A percentile compares a stretch with the other conserved stretches of the same genome.
These are phyloP conservation scores for Petrea volubilis DNA, from an alignment of 257 asterid genomes.

Conservation along the genomic window DNA sequence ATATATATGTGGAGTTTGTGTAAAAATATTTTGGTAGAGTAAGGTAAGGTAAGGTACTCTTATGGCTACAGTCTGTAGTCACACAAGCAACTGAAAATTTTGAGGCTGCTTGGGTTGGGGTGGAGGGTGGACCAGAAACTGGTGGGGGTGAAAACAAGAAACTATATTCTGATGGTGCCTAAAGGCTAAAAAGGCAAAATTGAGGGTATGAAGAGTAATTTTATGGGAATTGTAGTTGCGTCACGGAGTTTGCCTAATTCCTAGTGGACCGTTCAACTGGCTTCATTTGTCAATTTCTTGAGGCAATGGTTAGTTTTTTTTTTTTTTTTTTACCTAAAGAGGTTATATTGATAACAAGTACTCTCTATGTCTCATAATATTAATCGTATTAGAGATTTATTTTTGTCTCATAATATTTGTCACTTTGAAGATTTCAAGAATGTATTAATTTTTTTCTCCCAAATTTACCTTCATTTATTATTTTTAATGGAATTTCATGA, in stretches of 20 bases:
- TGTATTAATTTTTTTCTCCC: too few species aligned
- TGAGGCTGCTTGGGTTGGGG: constrained; percentile 22
- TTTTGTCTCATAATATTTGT: too few species aligned
- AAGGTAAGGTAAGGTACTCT: background rate
- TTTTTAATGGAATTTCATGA: too few species aligned
- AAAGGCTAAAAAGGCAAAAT: constrained; percentile 1
- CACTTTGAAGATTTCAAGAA: too few species aligned
- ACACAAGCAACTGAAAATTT: constrained; percentile 33
- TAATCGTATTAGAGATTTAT: too few species aligned
- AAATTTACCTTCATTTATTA: too few species aligned
- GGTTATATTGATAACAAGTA: too few species aligned
- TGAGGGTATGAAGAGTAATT: background rate
- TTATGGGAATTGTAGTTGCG: background rate
- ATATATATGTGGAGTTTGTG: too few species aligned
- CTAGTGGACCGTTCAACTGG: background rate
- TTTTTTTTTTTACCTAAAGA: too few species aligned
- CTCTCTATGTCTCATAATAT: too few species aligned
- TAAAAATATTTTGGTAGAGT: too few species aligned
- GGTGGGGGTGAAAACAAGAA: constrained; percentile 6
- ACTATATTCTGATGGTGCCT: constrained; percentile 23
- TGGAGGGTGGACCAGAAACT: constrained; percentile 37
- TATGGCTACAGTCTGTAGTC: background rate
- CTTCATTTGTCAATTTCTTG: background rate
- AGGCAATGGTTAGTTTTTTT: too few species aligned
- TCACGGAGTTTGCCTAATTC: background rate